These are phyloP conservation scores for Aspergillus sp. DNA, from an alignment of 2,329 filamentous ascomycete genomes.

Conservation along the genomic window DNA sequence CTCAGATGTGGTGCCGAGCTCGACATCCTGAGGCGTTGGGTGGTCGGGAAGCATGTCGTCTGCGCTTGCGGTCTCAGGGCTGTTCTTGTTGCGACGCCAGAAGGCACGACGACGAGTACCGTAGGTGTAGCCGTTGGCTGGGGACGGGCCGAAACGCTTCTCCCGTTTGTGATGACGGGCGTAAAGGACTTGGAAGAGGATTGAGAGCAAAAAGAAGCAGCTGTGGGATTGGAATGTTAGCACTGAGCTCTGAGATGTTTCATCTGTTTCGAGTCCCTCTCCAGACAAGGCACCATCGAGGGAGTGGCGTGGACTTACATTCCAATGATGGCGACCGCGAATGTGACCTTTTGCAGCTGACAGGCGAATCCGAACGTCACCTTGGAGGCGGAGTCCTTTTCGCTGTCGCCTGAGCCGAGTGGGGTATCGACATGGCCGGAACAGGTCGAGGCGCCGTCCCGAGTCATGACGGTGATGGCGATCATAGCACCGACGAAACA, in stretches of 20 bases:
- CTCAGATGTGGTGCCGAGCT: constrained; percentile 21
- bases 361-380: constrained; percentile 63
- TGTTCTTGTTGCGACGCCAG: constrained; percentile 44
- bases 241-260: neutral
- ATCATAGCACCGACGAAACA: constrained; percentile 75
- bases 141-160: constrained; percentile 67
- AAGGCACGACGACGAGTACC: constrained; percentile 47
- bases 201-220: constrained; percentile 72
- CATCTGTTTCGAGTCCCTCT: too few species aligned
- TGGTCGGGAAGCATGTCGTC: constrained; percentile 40
- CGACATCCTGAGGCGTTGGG: constrained; percentile 40
- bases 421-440: constrained; percentile 63
- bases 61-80: constrained; percentile 31
- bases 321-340: constrained; percentile 75
- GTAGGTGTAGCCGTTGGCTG: constrained; percentile 66
- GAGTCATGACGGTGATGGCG: constrained; percentile 75
- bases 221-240: constrained; percentile 37
- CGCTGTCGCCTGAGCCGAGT: constrained; percentile 63
- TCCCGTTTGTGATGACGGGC: constrained; percentile 71
- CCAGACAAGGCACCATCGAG: neutral
- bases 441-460: constrained; percentile 67
- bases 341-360: constrained; percentile 70
- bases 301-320: constrained; percentile 54
- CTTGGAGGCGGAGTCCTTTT: constrained; percentile 48
- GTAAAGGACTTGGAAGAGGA: constrained; percentile 66